Conservation (phyloP, 2,329 filamentous ascomycete species). For the Arthroderma sp. region DNA sequence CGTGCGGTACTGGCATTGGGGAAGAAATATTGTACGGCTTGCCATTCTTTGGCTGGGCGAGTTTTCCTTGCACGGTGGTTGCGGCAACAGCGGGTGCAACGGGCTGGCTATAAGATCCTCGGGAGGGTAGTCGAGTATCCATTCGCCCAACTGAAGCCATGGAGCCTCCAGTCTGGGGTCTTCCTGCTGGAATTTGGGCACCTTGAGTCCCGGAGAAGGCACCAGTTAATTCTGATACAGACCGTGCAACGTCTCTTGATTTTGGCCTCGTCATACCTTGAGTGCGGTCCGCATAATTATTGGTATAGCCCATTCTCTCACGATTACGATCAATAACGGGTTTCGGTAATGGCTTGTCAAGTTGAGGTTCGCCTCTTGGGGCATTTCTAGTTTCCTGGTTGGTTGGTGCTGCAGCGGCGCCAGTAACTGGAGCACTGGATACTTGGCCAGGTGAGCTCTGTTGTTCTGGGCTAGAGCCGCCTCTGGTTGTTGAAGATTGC, state of each 20-base stretch:
- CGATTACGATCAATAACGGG: conserved; percentile 8
- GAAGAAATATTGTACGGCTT: conserved; percentile 62
- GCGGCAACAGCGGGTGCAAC: conserved; percentile 74
- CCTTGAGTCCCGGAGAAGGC: conserved; percentile 36
- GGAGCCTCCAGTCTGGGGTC: conserved; percentile 73
- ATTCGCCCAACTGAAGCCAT: conserved; percentile 49
- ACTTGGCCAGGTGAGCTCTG: neutral
- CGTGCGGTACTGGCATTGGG: conserved; percentile 48
- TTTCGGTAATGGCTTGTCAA: neutral
- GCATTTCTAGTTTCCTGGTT: neutral
- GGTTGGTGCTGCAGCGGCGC: neutral
- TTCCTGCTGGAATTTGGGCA: conserved; percentile 36
- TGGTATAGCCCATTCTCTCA: conserved; percentile 8
- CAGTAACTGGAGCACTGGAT: neutral
- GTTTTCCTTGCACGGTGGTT: conserved; percentile 78
- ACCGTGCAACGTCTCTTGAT: conserved; percentile 41
- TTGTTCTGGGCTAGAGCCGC: conserved; percentile 34
- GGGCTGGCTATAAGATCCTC: conserved; percentile 77
- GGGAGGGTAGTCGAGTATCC: conserved; percentile 52
- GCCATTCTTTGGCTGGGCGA: conserved; percentile 62
- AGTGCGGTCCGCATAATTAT: conserved; percentile 15
- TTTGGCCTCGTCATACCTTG: conserved; percentile 32
- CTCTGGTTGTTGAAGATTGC: conserved; percentile 70
- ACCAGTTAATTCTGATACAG: conserved; percentile 47
- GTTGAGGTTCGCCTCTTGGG: conserved; percentile 39